Evolutionary conservation across 305 asterid genomes (phyloP).

Genomic region (Fraxinus dipetala): DNA sequence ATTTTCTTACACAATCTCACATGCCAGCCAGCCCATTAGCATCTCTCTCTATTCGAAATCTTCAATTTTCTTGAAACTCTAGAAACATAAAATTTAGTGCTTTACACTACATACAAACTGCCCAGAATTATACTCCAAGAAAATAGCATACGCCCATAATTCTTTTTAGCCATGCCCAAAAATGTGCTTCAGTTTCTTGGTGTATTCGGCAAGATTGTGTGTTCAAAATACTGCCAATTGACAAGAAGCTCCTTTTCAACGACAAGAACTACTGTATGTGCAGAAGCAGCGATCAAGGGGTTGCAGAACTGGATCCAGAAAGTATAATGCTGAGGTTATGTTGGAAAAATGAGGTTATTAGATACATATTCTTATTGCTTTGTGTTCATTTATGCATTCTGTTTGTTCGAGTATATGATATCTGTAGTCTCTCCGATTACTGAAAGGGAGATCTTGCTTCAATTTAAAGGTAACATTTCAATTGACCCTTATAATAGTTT

Average conservation of each 20-base stretch:
- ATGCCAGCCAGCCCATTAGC: constrained; percentile 18
- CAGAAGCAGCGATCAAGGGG: constrained; percentile 33
- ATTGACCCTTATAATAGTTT: constrained; percentile 77
- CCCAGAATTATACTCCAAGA: constrained; percentile 26
- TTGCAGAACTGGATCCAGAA: constrained; percentile 54
- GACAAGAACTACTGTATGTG: constrained; percentile 24
- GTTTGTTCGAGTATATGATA: constrained; percentile 35
- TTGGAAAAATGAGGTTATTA: constrained; percentile 64
- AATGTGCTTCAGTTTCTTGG: constrained; percentile 38
- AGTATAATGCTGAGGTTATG: constrained; percentile 61
- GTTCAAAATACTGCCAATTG: constrained; percentile 25
- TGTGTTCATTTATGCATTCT: constrained; percentile 39
- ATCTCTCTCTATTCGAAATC: constrained; percentile 27
- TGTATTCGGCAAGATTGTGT: constrained; percentile 20
- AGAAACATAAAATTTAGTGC: constrained; percentile 33
- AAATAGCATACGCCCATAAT: constrained; percentile 10
- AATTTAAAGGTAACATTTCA: constrained; percentile 77
- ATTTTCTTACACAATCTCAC: constrained; percentile 23
- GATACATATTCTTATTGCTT: constrained; percentile 54
- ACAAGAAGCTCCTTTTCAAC: constrained; percentile 24
- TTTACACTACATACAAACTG: constrained; percentile 26
- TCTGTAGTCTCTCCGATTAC: constrained; percentile 48
- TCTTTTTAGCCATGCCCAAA: constrained; percentile 20
- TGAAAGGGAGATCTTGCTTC: constrained; percentile 87
- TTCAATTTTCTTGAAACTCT: constrained; percentile 28